Evolutionary conservation across 176 grass and related monocot genomes (phyloP).

Genomic region (Oryza australiensis): DNA sequence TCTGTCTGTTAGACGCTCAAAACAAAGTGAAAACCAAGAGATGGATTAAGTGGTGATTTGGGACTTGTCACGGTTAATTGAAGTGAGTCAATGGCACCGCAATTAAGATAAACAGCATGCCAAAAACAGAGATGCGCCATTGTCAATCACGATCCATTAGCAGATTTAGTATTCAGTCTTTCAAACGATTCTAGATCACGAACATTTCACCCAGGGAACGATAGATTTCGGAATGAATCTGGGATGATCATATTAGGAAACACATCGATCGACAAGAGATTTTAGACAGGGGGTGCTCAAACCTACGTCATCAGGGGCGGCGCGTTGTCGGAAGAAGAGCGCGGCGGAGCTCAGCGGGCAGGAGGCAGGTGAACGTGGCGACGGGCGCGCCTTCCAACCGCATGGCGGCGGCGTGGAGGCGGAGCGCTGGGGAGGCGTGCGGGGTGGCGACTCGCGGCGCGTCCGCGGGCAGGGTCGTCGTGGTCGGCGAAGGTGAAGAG

Average conservation of each 20-base stretch:
- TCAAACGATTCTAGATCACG: background rate
- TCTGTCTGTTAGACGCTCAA: background rate
- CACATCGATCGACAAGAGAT: background rate
- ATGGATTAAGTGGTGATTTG: background rate
- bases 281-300: background rate
- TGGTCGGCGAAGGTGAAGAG: background rate
- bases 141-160: background rate
- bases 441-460: background rate
- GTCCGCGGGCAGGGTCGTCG: background rate
- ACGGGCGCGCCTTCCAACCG: too few species aligned
- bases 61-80: background rate
- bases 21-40: background rate
- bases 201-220: background rate
- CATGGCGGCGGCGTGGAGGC: background rate
- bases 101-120: background rate
- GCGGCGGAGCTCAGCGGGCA: too few species aligned
- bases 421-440: background rate
- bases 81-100: background rate
- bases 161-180: background rate
- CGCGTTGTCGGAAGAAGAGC: background rate
- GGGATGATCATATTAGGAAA: background rate
- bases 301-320: background rate
- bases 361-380: background rate
- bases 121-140: background rate
- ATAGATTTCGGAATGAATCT: background rate